Evolutionary conservation across 345 rosid species (phyloP).

Genomic region (Eucalyptus cloeziana): DNA sequence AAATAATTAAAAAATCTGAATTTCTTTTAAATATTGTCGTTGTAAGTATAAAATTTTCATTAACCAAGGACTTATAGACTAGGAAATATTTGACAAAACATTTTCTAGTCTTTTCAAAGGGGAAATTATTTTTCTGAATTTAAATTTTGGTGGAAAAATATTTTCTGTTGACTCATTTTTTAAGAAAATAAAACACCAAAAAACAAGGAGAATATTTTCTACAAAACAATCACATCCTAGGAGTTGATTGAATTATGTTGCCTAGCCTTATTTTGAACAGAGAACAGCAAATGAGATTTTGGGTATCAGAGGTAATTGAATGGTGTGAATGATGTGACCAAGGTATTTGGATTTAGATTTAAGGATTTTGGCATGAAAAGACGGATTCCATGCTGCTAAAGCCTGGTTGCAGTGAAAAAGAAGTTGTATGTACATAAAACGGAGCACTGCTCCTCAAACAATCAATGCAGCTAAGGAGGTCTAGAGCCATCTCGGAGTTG

Average conservation of each 20-base stretch:
- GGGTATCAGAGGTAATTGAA: neutral
- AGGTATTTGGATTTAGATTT: neutral
- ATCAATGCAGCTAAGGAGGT: neutral
- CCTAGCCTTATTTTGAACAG: neutral
- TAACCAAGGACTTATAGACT: too few species aligned
- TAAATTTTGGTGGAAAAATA: too few species aligned
- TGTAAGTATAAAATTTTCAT: too few species aligned
- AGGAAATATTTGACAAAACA: too few species aligned
- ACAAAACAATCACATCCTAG: accelerated
- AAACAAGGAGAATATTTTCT: accelerated
- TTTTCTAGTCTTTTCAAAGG: too few species aligned
- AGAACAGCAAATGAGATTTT: neutral
- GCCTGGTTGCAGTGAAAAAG: neutral
- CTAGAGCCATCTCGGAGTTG: neutral
- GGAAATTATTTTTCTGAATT: too few species aligned
- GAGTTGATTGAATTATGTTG: neutral
- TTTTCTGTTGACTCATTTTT: accelerated
- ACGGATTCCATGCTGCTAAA: neutral
- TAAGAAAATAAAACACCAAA: accelerated
- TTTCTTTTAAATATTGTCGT: too few species aligned
- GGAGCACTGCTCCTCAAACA: neutral
- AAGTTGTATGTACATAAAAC: neutral
- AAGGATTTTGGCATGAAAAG: neutral
- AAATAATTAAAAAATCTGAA: too few species aligned
- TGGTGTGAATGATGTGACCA: neutral